phyloP scores from a whole-genome alignment of 345 rosid species.

The Odontarrhena argentea region DNA sequence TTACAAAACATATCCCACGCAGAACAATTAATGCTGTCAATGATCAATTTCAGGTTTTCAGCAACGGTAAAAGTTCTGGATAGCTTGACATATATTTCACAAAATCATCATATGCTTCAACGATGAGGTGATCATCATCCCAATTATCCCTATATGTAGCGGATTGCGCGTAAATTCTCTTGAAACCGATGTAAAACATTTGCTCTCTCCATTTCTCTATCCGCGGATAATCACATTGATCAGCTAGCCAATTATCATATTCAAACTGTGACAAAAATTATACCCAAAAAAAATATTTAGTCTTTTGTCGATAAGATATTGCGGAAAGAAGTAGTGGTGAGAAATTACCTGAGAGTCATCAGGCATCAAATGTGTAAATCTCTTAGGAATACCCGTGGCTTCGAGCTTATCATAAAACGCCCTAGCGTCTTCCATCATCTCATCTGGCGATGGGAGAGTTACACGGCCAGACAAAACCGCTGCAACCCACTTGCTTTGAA shows the following conservation, averaged over 20 bases:
- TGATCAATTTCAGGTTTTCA: conserved; percentile 32
- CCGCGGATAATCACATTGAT: conserved; percentile 43
- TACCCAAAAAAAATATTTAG: background rate
- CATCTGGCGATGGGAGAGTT: conserved; percentile 35
- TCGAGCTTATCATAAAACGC: conserved; percentile 57
- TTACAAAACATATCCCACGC: conserved; percentile 20
- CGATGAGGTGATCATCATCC: conserved; percentile 60
- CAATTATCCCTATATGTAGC: conserved; percentile 62
- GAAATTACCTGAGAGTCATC: conserved; percentile 39
- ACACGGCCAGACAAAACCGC: conserved; percentile 38
- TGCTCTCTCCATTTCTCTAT: conserved; percentile 65
- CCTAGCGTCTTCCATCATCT: conserved; percentile 50
- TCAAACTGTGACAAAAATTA: conserved; percentile 47
- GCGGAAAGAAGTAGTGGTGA: background rate
- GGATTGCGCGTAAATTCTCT: conserved; percentile 38
- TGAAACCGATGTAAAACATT: conserved; percentile 42
- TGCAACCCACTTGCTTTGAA: conserved; percentile 45
- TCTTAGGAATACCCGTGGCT: conserved; percentile 65
- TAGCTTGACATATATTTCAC: conserved; percentile 38
- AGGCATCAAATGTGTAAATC: conserved; percentile 61
- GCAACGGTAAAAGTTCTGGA: conserved; percentile 38
- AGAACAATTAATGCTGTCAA: conserved; percentile 8
- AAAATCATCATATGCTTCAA: conserved; percentile 58
- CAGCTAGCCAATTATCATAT: conserved; percentile 61
- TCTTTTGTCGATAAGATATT: conserved; percentile 9